A percentile compares a stretch with the other conserved stretches of the same genome.
These are phyloP conservation scores for Sporothrix mexicana DNA, from an alignment of 2,329 filamentous ascomycete species.

Conservation along the genomic window DNA sequence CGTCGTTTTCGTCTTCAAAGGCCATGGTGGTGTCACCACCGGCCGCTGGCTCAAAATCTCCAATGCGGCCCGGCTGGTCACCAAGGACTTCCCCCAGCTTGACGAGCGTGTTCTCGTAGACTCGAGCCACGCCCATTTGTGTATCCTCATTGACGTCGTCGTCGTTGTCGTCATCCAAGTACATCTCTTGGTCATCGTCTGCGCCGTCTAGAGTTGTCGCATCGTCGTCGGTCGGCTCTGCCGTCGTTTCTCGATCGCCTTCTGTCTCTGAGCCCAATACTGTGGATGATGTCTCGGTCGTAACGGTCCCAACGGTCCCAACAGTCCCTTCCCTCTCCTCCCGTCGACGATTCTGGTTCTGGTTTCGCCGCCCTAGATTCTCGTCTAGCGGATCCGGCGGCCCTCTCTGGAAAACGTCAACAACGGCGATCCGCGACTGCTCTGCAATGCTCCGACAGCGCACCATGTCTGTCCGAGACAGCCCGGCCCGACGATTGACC, in stretches of 20 bases:
- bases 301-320: conserved; percentile 46
- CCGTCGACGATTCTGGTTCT: background rate
- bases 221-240: conserved; percentile 13
- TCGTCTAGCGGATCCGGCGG: conserved; percentile 33
- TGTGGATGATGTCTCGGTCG: conserved; percentile 42
- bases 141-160: conserved; percentile 45
- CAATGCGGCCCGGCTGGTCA: conserved; percentile 40
- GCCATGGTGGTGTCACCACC: conserved; percentile 5
- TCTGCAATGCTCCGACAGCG: conserved; percentile 82
- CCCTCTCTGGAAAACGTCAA: conserved; percentile 66
- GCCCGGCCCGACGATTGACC: conserved; percentile 62
- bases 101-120: conserved; percentile 81
- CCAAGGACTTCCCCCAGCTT: conserved; percentile 73
- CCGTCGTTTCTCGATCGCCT: conserved; percentile 48
- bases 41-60: conserved; percentile 23
- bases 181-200: background rate
- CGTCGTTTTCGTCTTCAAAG: conserved; percentile 27
- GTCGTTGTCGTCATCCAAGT: conserved; percentile 45
- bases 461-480: conserved; percentile 84
- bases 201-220: background rate
- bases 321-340: background rate
- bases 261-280: conserved; percentile 31
- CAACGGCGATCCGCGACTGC: conserved; percentile 71
- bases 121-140: conserved; percentile 73
- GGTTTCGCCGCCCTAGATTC: background rate